phyloP scores from a whole-genome alignment of 371 early-diverging fungal species.

The Sanchytrium tribonematis region DNA sequence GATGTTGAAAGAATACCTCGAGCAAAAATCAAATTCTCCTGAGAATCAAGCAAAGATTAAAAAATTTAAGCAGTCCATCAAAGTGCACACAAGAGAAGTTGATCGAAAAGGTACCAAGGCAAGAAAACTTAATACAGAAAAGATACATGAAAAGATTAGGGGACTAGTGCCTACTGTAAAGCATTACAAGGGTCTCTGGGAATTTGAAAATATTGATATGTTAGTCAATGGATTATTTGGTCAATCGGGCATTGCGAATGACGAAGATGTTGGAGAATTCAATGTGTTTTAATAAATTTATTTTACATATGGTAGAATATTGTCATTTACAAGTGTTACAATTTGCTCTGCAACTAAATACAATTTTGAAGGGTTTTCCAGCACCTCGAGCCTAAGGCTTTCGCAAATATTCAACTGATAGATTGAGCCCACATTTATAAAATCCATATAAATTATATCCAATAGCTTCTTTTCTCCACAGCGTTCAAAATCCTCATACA shows the following conservation, averaged over 20 bases:
- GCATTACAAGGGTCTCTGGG: neutral
- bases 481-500: neutral
- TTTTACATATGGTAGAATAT: neutral
- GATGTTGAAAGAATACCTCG: neutral
- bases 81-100: neutral
- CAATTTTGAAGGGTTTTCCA: neutral
- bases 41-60: neutral
- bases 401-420: neutral
- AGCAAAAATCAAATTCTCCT: neutral
- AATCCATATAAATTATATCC: neutral
- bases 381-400: neutral
- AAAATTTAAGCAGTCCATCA: neutral
- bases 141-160: neutral
- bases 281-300: neutral
- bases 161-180: neutral
- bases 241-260: neutral
- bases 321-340: neutral
- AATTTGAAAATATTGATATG: neutral
- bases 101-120: neutral
- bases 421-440: neutral
- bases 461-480: neutral
- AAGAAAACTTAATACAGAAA: neutral
- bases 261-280: neutral
- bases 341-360: neutral
- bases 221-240: neutral